Percentiles rank a stretch among this genome's conserved stretches.
Evolutionary conservation across 495 filamentous ascomycete species (phyloP).

Genomic region (Elaphomyces granulatus): DNA sequence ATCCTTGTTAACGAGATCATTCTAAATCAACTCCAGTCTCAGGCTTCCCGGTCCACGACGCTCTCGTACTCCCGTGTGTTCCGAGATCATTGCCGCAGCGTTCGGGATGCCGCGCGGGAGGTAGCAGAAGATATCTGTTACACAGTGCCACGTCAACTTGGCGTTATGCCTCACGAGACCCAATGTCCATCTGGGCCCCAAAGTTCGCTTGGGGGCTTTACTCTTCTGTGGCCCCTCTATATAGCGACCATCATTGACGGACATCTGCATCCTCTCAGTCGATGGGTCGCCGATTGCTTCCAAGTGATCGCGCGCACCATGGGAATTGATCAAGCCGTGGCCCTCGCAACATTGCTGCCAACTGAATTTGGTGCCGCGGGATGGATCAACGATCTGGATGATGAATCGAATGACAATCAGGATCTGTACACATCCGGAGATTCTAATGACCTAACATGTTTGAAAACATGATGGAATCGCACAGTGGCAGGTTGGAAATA

Average conservation of each 20-base stretch:
- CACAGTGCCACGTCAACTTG: constrained; percentile 28
- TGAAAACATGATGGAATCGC: too few species aligned
- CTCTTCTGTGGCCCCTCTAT: constrained; percentile 37
- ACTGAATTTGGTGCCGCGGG: background rate
- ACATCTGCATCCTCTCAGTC: constrained; percentile 18
- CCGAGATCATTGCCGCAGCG: background rate
- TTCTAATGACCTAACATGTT: too few species aligned
- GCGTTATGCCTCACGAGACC: background rate
- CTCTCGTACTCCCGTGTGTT: background rate
- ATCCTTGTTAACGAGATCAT: constrained; percentile 38
- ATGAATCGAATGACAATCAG: background rate
- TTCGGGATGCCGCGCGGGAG: background rate
- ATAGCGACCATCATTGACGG: constrained; percentile 26
- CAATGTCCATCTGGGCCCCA: background rate
- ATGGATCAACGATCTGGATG: background rate
- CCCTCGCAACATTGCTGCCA: constrained; percentile 11
- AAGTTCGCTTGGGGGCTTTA: constrained; percentile 20
- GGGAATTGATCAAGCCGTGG: constrained; percentile 35
- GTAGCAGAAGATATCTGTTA: constrained; percentile 32
- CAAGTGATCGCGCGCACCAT: constrained; percentile 28
- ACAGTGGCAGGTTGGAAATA: too few species aligned
- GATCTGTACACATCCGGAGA: background rate
- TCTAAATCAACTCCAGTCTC: background rate
- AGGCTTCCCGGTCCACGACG: background rate
- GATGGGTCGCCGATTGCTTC: constrained; percentile 31